phyloP scores from a whole-genome alignment of 2,329 filamentous ascomycete genomes.

The Byssothecium circinans region DNA sequence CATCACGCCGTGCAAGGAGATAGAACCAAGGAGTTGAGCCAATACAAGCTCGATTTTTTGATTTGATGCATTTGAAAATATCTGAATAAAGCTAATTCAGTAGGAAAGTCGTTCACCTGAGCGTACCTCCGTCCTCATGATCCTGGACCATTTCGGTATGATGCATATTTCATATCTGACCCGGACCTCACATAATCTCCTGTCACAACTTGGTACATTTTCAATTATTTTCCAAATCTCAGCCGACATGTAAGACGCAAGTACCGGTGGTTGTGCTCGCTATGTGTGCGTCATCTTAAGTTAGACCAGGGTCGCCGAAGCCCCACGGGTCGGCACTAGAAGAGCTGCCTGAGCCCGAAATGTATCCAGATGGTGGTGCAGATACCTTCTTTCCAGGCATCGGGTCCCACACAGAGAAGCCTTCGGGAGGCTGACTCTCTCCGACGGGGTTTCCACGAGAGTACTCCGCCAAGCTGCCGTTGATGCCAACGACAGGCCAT shows the following conservation, averaged over 20 bases:
- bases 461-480: slow-evolving; percentile 69
- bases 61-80: slow-evolving; percentile 5
- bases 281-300: slow-evolving; percentile 11
- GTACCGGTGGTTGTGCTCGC: neutral
- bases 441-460: slow-evolving; percentile 63
- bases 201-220: too few relatives aligned
- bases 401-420: slow-evolving; percentile 61
- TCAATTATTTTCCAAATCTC: neutral
- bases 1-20: too few relatives aligned
- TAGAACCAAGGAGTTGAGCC: too few relatives aligned
- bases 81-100: neutral
- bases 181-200: too few relatives aligned
- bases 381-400: slow-evolving; percentile 24
- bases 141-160: neutral
- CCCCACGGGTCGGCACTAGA: slow-evolving; percentile 38
- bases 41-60: too few relatives aligned
- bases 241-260: neutral
- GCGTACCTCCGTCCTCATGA: slow-evolving; percentile 15
- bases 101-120: slow-evolving; percentile 14
- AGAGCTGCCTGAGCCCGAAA: slow-evolving; percentile 35
- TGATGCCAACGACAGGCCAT: slow-evolving; percentile 80
- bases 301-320: slow-evolving; percentile 42
- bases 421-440: slow-evolving; percentile 64
- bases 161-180: slow-evolving; percentile 7
- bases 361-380: slow-evolving; percentile 36